These are phyloP conservation scores for Calonectria honghensis DNA, from an alignment of 2,329 filamentous ascomycete genomes.

Conservation along the genomic window DNA sequence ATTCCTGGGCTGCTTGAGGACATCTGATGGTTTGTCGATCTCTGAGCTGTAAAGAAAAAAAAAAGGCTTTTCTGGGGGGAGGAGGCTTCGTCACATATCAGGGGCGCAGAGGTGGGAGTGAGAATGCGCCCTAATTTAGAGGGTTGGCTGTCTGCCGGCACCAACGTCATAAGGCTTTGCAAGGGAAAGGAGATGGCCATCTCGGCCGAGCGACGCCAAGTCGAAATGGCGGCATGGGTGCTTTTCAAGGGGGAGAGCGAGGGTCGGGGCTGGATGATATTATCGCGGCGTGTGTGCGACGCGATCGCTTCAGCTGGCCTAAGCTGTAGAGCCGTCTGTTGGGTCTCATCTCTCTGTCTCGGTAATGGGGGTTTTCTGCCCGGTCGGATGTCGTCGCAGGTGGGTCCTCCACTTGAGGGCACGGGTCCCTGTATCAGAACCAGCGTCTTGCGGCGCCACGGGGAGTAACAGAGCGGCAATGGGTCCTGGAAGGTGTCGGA, in stretches of 20 bases:
- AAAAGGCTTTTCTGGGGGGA: neutral
- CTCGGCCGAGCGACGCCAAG: slow-evolving; percentile 29
- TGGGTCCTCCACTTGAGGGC: slow-evolving; percentile 56
- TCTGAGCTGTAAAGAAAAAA: neutral
- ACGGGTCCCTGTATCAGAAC: slow-evolving; percentile 52
- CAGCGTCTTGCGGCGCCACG: slow-evolving; percentile 45
- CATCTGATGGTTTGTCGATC: slow-evolving; percentile 13
- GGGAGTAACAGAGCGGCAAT: slow-evolving; percentile 40
- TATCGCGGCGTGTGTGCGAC: slow-evolving; percentile 24
- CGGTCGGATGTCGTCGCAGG: slow-evolving; percentile 60
- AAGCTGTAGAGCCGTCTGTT: slow-evolving; percentile 6
- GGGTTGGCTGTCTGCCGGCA: slow-evolving; percentile 10
- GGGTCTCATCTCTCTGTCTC: slow-evolving; percentile 43
- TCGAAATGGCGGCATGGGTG: neutral
- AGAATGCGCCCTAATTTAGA: slow-evolving; percentile 25
- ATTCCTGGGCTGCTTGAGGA: neutral
- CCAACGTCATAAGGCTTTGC: slow-evolving; percentile 30
- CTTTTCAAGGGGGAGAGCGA: neutral
- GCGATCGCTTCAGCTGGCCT: slow-evolving; percentile 2
- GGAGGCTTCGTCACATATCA: slow-evolving; percentile 15
- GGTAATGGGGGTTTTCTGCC: slow-evolving; percentile 53
- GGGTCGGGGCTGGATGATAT: neutral
- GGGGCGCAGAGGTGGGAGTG: slow-evolving; percentile 12
- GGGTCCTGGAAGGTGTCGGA: slow-evolving; percentile 12
- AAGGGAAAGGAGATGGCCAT: slow-evolving; percentile 10